Evolutionary conservation across 2,329 filamentous ascomycete species (phyloP).

Genomic region (Talaromyces atroroseus): DNA sequence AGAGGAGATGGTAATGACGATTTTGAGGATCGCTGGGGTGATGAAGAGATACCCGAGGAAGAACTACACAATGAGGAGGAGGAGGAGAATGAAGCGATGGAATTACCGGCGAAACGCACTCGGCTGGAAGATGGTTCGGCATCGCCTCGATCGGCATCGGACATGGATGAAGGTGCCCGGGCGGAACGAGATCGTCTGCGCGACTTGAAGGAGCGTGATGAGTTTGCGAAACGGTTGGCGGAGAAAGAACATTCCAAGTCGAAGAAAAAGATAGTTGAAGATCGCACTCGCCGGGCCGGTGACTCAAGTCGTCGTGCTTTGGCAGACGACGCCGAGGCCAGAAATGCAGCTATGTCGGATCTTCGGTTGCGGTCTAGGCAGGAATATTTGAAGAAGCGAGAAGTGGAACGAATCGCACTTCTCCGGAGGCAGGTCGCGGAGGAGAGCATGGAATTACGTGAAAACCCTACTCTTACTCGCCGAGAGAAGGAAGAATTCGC

Average conservation of each 20-base stretch:
- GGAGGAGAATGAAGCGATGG: too few species aligned
- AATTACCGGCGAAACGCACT: constrained; percentile 64
- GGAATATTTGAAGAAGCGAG: constrained; percentile 88
- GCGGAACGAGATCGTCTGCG: constrained; percentile 55
- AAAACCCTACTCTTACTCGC: constrained; percentile 68
- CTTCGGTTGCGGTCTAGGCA: constrained; percentile 79
- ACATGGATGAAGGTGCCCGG: constrained; percentile 56
- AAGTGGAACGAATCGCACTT: constrained; percentile 78
- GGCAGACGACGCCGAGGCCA: constrained; percentile 62
- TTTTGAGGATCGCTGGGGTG: constrained; percentile 75
- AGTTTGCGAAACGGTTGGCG: constrained; percentile 69
- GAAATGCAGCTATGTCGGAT: constrained; percentile 69
- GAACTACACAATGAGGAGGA: constrained; percentile 51
- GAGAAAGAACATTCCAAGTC: constrained; percentile 62
- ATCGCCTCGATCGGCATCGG: constrained; percentile 31
- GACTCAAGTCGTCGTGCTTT: constrained; percentile 57
- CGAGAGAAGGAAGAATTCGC: constrained; percentile 82
- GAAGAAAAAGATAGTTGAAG: constrained; percentile 63
- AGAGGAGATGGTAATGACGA: constrained; percentile 51
- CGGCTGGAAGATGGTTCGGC: constrained; percentile 56
- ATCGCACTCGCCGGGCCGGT: constrained; percentile 53
- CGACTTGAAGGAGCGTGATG: constrained; percentile 70
- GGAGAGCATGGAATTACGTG: constrained; percentile 73
- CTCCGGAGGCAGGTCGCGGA: constrained; percentile 85
- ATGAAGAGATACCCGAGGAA: constrained; percentile 57